Conservation (phyloP, 148 eudicot genomes). For the Rhododendron williamsianum region DNA sequence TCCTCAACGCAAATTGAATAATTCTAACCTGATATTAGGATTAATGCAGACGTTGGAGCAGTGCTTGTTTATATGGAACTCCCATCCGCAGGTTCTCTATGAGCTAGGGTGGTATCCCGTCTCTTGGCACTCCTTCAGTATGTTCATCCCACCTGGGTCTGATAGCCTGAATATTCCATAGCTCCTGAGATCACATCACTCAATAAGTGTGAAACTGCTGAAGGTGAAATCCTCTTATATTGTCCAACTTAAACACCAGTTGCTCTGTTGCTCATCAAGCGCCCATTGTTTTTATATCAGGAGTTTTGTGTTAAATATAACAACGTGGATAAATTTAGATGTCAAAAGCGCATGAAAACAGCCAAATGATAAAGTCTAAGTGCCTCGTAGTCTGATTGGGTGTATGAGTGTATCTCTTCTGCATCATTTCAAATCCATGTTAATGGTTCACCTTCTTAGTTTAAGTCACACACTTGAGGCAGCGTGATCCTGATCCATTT, state of each 20-base stretch:
- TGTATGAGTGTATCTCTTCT: too few relatives aligned
- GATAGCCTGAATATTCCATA: conserved; percentile 59
- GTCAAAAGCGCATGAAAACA: too few relatives aligned
- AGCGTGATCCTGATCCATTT: too few relatives aligned
- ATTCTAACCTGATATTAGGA: conserved; percentile 60
- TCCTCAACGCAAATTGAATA: conserved; percentile 49
- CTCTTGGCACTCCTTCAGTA: conserved; percentile 51
- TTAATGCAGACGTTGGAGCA: conserved; percentile 63
- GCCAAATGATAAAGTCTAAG: too few relatives aligned
- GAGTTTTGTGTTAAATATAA: too few relatives aligned
- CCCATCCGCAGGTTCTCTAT: conserved; percentile 28
- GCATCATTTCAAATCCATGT: too few relatives aligned
- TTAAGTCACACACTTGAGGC: too few relatives aligned
- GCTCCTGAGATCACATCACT: conserved; percentile 34
- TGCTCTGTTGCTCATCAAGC: too few relatives aligned
- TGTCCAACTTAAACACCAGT: background rate
- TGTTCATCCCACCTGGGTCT: conserved; percentile 50
- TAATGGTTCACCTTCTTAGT: too few relatives aligned
- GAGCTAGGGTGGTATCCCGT: conserved; percentile 60
- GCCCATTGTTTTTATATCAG: too few relatives aligned
- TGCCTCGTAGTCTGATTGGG: too few relatives aligned
- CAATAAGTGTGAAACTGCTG: background rate
- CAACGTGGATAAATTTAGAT: too few relatives aligned
- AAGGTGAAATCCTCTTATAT: background rate
- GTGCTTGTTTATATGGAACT: conserved; percentile 9